Evolutionary conservation across 2,329 filamentous ascomycete genomes (phyloP).

Genomic region (Penicillium hordei): DNA sequence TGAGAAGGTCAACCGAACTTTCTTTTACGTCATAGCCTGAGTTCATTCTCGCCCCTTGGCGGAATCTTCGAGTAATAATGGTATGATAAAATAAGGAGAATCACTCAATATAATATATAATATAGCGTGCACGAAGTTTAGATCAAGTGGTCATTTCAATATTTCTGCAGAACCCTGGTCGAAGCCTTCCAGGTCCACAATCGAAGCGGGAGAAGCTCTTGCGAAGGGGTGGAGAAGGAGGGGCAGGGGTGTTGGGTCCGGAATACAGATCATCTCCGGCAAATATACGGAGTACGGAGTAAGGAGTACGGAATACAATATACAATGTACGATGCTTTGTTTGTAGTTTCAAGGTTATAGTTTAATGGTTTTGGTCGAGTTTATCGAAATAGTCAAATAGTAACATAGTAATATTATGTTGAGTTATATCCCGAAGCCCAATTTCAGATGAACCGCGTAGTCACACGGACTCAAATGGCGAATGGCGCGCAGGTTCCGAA

Average conservation of each 20-base stretch:
- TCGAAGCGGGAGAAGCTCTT: constrained; percentile 42
- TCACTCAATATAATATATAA: neutral
- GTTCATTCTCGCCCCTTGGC: constrained; percentile 9
- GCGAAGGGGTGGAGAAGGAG: constrained; percentile 36
- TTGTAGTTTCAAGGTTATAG: neutral
- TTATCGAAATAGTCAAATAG: neutral
- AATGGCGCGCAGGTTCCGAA: constrained; percentile 8
- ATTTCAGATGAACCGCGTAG: neutral
- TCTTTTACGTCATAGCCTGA: constrained; percentile 17
- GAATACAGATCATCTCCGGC: constrained; percentile 10
- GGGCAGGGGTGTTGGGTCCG: constrained; percentile 21
- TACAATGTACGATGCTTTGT: too few species aligned
- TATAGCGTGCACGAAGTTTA: constrained; percentile 8
- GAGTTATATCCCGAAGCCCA: neutral
- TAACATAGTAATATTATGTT: neutral
- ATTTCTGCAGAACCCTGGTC: constrained; percentile 31
- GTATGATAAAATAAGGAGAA: neutral
- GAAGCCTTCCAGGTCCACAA: constrained; percentile 36
- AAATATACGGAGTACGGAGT: neutral
- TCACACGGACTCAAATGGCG: constrained; percentile 2
- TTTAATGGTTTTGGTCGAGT: neutral
- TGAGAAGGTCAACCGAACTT: constrained; percentile 26
- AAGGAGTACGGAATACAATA: neutral
- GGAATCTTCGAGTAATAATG: neutral
- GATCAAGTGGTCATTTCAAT: constrained; percentile 17